Conservation (phyloP, 805 yeast species). For the Candida verbasci region DNA sequence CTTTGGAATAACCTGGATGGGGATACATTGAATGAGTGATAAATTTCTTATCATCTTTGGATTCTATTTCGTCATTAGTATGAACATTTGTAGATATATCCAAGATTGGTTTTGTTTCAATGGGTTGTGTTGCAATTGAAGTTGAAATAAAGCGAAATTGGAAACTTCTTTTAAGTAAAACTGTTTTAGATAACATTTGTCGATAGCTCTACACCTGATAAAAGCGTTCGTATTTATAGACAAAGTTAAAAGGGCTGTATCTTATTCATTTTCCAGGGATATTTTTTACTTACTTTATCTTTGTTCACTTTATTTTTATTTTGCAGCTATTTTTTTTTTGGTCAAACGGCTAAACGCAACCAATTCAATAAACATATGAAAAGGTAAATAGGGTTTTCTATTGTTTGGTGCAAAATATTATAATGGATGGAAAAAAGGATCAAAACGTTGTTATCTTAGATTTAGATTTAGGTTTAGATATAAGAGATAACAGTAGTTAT, state of each 20-base stretch:
- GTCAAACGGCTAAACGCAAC: conserved; percentile 5
- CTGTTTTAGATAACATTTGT: too few relatives aligned
- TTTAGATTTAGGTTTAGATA: too few relatives aligned
- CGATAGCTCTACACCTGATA: too few relatives aligned
- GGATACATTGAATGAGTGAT: conserved; percentile 39
- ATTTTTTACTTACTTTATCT: too few relatives aligned
- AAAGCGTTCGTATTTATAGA: too few relatives aligned
- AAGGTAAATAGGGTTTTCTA: not conserved
- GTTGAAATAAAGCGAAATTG: not conserved
- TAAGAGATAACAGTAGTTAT: too few relatives aligned
- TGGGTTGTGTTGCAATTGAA: conserved; percentile 1
- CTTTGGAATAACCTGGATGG: conserved; percentile 28
- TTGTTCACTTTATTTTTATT: too few relatives aligned
- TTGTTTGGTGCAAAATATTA: conserved; percentile 2
- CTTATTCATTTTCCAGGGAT: conserved; percentile 3
- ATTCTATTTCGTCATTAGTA: conserved; percentile 15
- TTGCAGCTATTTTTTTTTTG: conserved; percentile 6
- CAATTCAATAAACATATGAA: not conserved
- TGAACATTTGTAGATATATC: conserved; percentile 24
- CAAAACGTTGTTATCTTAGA: conserved; percentile 1
- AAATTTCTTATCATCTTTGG: conserved; percentile 28
- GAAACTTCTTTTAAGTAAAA: too few relatives aligned
- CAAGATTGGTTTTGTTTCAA: conserved; percentile 9
- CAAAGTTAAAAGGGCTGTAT: too few relatives aligned
- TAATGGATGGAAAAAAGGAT: not conserved